Evolutionary conservation across 441 rosid genomes (phyloP).

Genomic region (Gossypium laxum): DNA sequence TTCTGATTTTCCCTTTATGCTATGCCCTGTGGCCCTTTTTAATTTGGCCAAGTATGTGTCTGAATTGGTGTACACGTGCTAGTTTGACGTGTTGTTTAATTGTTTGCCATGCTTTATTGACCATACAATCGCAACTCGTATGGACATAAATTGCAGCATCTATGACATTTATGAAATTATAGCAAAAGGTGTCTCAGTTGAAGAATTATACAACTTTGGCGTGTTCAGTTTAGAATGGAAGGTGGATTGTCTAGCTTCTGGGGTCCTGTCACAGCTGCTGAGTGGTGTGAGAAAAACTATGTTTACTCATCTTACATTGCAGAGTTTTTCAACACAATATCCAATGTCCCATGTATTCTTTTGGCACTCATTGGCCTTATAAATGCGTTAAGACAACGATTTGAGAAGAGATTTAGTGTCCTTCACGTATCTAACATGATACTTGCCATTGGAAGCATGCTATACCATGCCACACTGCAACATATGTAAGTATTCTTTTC

Average conservation of each 20-base stretch:
- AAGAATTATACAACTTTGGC: slow-evolving; percentile 15
- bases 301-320: slow-evolving; percentile 68
- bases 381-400: slow-evolving; percentile 77
- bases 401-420: slow-evolving; percentile 87
- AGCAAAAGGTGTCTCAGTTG: slow-evolving; percentile 13
- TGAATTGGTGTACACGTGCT: not conserved
- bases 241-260: slow-evolving; percentile 72
- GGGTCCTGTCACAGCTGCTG: slow-evolving; percentile 89
- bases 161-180: slow-evolving; percentile 17
- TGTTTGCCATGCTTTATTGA: not conserved
- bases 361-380: slow-evolving; percentile 72
- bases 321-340: slow-evolving; percentile 76
- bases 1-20: not conserved
- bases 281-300: slow-evolving; percentile 82
- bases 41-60: not conserved
- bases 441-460: slow-evolving; percentile 24
- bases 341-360: slow-evolving; percentile 66
- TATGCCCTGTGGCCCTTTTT: not conserved
- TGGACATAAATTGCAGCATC: slow-evolving; percentile 22
- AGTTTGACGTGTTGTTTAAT: not conserved
- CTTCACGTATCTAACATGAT: slow-evolving; percentile 84
- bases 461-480: not conserved
- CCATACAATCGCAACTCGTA: not conserved
- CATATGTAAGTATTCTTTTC: not conserved
- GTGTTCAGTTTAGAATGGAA: slow-evolving; percentile 43